Evolutionary conservation across 805 yeast species (phyloP), one percentile per base, ranked within the genome.

Genomic region (Naumovozyma baii): DNA sequence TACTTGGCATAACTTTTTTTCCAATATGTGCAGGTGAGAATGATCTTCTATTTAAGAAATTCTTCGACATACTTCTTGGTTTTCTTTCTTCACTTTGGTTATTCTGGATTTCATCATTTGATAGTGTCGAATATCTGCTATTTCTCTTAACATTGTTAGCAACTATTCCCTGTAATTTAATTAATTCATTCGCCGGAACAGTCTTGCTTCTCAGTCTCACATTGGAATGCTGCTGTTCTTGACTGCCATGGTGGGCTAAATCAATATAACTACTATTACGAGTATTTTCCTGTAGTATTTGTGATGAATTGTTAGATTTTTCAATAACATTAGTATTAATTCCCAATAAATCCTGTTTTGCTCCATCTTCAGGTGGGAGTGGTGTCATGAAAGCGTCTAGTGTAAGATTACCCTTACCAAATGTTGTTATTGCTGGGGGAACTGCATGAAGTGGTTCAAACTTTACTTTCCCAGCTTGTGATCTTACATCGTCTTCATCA

Each of bases 321-420:
- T 22, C 36, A 33, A 19, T 33, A 4, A 25, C 18, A n/a, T 8
- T 29, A 29, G 7, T 29, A 9, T 29, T 29, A 29, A 5, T 29
- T 29, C 15, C 31, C 9, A 29, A 8, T 12, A 5, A 29, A 28
- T 17, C 29, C 5, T 19, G 22, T 18, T 18, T 19, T 12, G 16
- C 15, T 16, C 16, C 38, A 30, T 31, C 37, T 10, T 19, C 33
- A n/a, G 43, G 26, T n/a, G n/a, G n/a, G n/a, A n/a, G n/a, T 8
- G 39, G 31, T 19, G 38, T 45, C 1, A 44, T 51, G 25, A 62
- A 48, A 5, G 51, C 67, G 36, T 64, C 68, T 19, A 73, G 55
- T 0, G 68, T 62, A 31, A 76, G 59, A 40, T 73, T 70, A 2
- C 83, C 83, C 34, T 63, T 62, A 3, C 83, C 83, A 50, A 76